Conservation (phyloP, 495 filamentous ascomycete species). For the Penicillium alfredii region DNA sequence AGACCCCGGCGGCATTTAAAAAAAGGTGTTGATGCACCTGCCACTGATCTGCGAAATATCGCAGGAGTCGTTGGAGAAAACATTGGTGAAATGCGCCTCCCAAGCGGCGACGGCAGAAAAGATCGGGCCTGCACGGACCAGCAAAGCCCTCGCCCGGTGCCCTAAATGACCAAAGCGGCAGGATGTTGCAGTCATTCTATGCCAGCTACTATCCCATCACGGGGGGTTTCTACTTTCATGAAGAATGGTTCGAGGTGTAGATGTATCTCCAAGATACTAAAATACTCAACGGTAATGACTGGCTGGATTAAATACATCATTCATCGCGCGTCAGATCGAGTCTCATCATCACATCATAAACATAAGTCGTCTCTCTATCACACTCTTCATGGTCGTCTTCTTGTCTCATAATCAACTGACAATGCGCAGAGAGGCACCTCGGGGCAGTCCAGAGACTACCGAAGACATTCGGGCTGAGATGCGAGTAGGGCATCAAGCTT, state of each 20-base stretch:
- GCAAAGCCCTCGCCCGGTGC: constrained; percentile 19
- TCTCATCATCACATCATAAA: constrained; percentile 35
- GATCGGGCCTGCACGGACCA: constrained; percentile 28
- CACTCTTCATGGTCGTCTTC: constrained; percentile 13
- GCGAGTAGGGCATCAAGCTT: background rate
- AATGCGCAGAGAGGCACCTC: constrained; percentile 1
- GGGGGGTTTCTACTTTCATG: too few relatives aligned
- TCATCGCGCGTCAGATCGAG: constrained; percentile 14
- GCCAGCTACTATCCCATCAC: too few relatives aligned
- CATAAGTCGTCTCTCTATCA: constrained; percentile 22
- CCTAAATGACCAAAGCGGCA: constrained; percentile 23
- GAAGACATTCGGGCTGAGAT: background rate
- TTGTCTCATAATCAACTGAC: constrained; percentile 3
- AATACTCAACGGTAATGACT: constrained; percentile 20
- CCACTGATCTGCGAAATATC: constrained; percentile 19
- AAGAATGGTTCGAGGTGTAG: too few relatives aligned
- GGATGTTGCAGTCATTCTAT: too few relatives aligned
- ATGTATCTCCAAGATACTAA: too few relatives aligned
- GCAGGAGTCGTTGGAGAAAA: constrained; percentile 18
- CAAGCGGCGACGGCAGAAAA: constrained; percentile 19
- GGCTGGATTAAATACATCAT: constrained; percentile 17
- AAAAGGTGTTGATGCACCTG: constrained; percentile 4
- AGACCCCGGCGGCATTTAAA: constrained; percentile 35
- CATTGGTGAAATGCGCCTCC: constrained; percentile 19
- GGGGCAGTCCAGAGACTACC: background rate